Percentiles rank a stretch among this genome's conserved stretches.
Evolutionary conservation across 1,139 yeast genomes (phyloP).

Genomic region (Chernovozyma aurita): DNA sequence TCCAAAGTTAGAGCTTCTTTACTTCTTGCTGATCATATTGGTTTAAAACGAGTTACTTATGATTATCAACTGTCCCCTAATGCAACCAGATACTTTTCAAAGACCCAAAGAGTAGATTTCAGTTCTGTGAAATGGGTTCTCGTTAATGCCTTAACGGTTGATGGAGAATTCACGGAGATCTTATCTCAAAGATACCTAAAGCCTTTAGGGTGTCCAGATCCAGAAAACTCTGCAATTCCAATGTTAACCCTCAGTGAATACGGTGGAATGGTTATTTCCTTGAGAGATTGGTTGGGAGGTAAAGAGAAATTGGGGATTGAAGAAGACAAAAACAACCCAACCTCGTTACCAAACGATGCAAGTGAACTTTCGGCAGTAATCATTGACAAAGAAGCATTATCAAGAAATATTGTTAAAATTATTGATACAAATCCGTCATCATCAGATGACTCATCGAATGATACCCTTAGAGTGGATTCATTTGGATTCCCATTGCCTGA

Average conservation of each 20-base stretch:
- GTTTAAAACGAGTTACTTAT: slow-evolving; percentile 87
- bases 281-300: slow-evolving; percentile 85
- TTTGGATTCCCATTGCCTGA: slow-evolving; percentile 95
- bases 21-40: slow-evolving; percentile 79
- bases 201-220: slow-evolving; percentile 81
- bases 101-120: slow-evolving; percentile 74
- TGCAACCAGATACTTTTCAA: slow-evolving; percentile 72
- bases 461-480: slow-evolving; percentile 70
- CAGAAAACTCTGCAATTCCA: slow-evolving; percentile 82
- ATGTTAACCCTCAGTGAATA: slow-evolving; percentile 86
- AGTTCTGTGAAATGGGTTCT: slow-evolving; percentile 84
- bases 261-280: slow-evolving; percentile 92
- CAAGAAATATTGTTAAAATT: slow-evolving; percentile 72
- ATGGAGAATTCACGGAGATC: slow-evolving; percentile 89
- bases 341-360: slow-evolving; percentile 8
- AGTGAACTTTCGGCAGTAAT: slow-evolving; percentile 62
- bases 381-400: slow-evolving; percentile 75
- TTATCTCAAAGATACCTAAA: slow-evolving; percentile 87
- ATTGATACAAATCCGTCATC: slow-evolving; percentile 59
- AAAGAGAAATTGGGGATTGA: slow-evolving; percentile 55
- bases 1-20: slow-evolving; percentile 70
- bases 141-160: slow-evolving; percentile 87
- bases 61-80: slow-evolving; percentile 91
- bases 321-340: slow-evolving; percentile 24
- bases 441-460: slow-evolving; percentile 46